Conservation (phyloP, 202 grass and related monocot genomes). For the Saccharum hybrid region DNA sequence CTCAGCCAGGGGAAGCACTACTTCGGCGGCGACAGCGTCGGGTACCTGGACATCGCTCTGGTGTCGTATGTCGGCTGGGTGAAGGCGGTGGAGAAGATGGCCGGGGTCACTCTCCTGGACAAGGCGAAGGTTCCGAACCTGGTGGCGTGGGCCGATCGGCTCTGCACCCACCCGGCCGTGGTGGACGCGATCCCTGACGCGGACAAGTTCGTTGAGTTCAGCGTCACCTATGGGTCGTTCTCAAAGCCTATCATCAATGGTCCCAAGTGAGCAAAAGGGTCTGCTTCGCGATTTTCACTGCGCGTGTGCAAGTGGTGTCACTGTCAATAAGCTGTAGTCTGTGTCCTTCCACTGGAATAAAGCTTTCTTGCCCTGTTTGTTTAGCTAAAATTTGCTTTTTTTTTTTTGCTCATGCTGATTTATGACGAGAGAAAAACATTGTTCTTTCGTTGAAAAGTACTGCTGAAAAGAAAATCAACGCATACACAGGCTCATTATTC, state of each 20-base stretch:
- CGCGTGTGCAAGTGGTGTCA: neutral
- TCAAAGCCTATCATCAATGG: neutral
- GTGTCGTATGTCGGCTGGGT: slow-evolving; percentile 55
- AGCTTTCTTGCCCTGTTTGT: too few relatives aligned
- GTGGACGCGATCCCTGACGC: slow-evolving; percentile 48
- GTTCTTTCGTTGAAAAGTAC: too few relatives aligned
- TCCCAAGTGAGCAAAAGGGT: slow-evolving; percentile 19
- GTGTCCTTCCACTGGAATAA: neutral
- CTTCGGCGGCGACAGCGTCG: slow-evolving; percentile 55
- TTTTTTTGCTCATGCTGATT: too few relatives aligned
- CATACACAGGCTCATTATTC: too few relatives aligned
- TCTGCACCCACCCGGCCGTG: slow-evolving; percentile 53
- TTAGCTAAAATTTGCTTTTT: too few relatives aligned
- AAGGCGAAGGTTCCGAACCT: slow-evolving; percentile 45
- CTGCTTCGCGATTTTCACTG: neutral
- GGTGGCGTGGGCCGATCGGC: slow-evolving; percentile 50
- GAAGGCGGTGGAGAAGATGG: slow-evolving; percentile 58
- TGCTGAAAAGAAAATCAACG: too few relatives aligned
- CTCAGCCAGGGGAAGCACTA: slow-evolving; percentile 50
- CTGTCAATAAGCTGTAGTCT: neutral
- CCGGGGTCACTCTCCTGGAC: slow-evolving; percentile 44
- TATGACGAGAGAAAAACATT: too few relatives aligned
- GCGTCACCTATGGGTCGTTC: slow-evolving; percentile 24
- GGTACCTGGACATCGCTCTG: slow-evolving; percentile 64
- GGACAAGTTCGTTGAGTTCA: slow-evolving; percentile 54